Conservation (phyloP, 2,329 filamentous ascomycete species). For the Chrysoporthe puriensis region DNA sequence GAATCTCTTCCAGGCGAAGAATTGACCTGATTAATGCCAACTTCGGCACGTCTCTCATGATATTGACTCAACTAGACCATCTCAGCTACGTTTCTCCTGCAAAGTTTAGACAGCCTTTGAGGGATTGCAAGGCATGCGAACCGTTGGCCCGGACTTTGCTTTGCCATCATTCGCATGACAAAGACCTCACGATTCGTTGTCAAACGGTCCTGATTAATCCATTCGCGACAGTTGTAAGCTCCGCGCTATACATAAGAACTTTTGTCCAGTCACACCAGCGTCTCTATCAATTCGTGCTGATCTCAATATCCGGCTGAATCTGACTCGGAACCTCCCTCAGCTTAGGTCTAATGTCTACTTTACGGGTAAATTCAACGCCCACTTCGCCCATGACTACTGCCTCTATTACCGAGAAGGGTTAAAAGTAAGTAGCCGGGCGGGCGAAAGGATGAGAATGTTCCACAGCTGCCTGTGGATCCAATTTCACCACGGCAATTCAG, state of each 20-base stretch:
- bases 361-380: background rate
- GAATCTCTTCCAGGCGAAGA: background rate
- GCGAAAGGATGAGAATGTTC: background rate
- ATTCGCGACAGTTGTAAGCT: background rate
- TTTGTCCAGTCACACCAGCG: background rate
- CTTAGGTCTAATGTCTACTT: background rate
- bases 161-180: background rate
- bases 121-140: background rate
- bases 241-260: background rate
- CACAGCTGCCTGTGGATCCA: background rate
- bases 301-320: background rate
- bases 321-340: background rate
- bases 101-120: background rate
- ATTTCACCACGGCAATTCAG: too few species aligned
- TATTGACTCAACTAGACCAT: background rate
- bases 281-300: background rate
- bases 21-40: background rate
- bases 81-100: background rate
- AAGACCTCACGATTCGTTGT: background rate
- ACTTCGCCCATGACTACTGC: background rate
- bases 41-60: background rate
- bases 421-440: background rate
- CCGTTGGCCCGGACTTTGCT: background rate
- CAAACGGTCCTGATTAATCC: background rate
- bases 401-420: background rate